These are phyloP conservation scores for Candida adriatica DNA, from an alignment of 805 yeast species.

Conservation along the genomic window DNA sequence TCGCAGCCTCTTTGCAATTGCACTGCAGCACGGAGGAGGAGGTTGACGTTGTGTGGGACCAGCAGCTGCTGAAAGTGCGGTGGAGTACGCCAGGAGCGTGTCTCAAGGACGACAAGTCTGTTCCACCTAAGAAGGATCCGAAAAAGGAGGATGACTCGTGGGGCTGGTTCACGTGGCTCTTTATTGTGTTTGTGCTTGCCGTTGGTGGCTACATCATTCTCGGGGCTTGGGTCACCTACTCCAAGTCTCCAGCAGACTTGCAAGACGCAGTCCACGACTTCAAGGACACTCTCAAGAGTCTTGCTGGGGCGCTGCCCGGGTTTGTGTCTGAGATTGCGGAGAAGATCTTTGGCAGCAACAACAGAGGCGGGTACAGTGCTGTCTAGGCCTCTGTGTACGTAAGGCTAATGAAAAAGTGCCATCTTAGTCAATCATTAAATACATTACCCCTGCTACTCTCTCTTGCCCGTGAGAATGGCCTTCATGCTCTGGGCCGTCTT, in stretches of 20 bases:
- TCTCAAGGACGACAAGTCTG: slow-evolving; percentile 22
- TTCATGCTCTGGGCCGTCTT: slow-evolving; percentile 63
- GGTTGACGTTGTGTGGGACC: slow-evolving; percentile 20
- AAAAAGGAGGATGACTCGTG: slow-evolving; percentile 35
- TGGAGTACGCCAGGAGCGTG: slow-evolving; percentile 40
- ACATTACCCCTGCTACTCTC: no score
- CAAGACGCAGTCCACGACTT: slow-evolving; percentile 70
- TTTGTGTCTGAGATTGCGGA: slow-evolving; percentile 61
- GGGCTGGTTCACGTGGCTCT: slow-evolving; percentile 81
- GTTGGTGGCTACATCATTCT: slow-evolving; percentile 67
- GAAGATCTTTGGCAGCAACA: slow-evolving; percentile 55
- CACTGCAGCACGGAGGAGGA: slow-evolving; percentile 37
- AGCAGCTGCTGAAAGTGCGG: slow-evolving; percentile 23
- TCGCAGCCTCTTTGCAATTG: slow-evolving; percentile 42
- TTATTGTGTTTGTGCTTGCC: slow-evolving; percentile 63
- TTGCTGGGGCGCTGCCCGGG: slow-evolving; percentile 53
- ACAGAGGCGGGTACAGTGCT: slow-evolving; percentile 90
- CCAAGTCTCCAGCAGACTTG: slow-evolving; percentile 59
- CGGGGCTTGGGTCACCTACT: slow-evolving; percentile 71
- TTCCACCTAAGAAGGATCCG: background rate
- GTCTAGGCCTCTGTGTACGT: slow-evolving; percentile 55
- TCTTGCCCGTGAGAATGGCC: slow-evolving; percentile 26
- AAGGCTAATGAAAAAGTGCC: no score
- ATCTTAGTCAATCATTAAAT: no score
- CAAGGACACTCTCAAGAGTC: slow-evolving; percentile 56